Evolutionary conservation across 202 grass and related monocot species (phyloP), one percentile per base, ranked within the genome.

Genomic region (Tripidium arundinaceum): DNA sequence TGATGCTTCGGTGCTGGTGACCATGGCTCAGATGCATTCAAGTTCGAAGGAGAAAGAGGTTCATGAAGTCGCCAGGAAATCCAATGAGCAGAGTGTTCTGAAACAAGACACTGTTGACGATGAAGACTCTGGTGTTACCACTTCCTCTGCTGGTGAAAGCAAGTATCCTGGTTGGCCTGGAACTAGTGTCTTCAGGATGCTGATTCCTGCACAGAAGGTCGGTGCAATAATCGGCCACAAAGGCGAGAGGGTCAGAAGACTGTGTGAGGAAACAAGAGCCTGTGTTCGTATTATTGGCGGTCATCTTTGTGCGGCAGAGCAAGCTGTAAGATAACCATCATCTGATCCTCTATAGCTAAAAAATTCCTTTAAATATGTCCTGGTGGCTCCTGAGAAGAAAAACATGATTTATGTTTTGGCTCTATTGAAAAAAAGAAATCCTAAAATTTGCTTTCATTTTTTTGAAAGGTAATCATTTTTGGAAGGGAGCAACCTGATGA

Each of bases 401-500:
- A 59, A 15, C 31, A 71, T 64, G 13, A 38, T 58, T 45, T 77
- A 57, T 58, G 46, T 79, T 79, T 79, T 55, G 34, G 24, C 79
- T 78, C 33, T 33, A 16, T 15, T 29, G 6, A 31, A 28, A 59
- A 45, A 59, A 4, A 33, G 19, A 31, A 60, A 11, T 74, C 29
- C 40, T 79, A 59, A 83, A 62, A 21, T 33, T 39, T 49, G 9
- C 55, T 75, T 77, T 76, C 46, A 8, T 72, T 81, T 63, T 26
- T 2, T 83, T 66, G 41, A 37, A 87, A 93, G 91, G 85, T 93
- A 72, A 85, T 93, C 55, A 69, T 93, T 80, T 93, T 81, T 76
- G 87, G 87, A 73, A 93, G 85, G 79, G 91, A 90, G 52, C 87
- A 87, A 33, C 91, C 82, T 36, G 87, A 93, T 77, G 81, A 78